Evolutionary conservation across 2,329 filamentous ascomycete genomes (phyloP).

Genomic region (Penicillium sp.): DNA sequence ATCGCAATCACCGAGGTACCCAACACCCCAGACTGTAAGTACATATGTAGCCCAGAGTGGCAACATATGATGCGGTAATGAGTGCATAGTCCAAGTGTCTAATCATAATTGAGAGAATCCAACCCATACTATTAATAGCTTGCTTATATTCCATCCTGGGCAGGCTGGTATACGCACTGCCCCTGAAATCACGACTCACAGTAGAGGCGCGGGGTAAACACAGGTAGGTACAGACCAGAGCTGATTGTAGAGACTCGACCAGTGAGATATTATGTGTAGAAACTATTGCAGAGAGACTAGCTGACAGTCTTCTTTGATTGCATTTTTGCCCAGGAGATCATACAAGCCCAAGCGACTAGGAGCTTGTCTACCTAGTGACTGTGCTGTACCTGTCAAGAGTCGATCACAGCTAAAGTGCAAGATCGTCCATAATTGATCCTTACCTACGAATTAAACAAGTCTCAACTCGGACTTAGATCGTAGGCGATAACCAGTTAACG

Average conservation of each 20-base stretch:
- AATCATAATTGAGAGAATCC: neutral
- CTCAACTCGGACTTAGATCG: too few relatives aligned
- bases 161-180: neutral
- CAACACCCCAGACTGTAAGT: too few relatives aligned
- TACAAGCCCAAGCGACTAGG: too few relatives aligned
- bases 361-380: too few relatives aligned
- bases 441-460: neutral
- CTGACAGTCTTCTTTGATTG: too few relatives aligned
- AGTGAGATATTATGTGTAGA: too few relatives aligned
- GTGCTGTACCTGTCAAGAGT: too few relatives aligned
- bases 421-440: too few relatives aligned
- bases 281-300: too few relatives aligned
- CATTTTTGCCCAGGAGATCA: too few relatives aligned
- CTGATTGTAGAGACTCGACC: too few relatives aligned
- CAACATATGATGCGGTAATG: neutral
- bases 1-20: neutral
- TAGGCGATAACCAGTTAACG: neutral
- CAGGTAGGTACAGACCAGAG: neutral
- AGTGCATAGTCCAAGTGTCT: neutral
- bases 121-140: neutral
- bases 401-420: too few relatives aligned
- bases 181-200: neutral
- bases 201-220: neutral
- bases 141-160: neutral
- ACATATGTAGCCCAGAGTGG: neutral